Evolutionary conservation across 2,329 filamentous ascomycete species (phyloP), one percentile per base, ranked within the genome.

Genomic region (Botrytis cinerea): DNA sequence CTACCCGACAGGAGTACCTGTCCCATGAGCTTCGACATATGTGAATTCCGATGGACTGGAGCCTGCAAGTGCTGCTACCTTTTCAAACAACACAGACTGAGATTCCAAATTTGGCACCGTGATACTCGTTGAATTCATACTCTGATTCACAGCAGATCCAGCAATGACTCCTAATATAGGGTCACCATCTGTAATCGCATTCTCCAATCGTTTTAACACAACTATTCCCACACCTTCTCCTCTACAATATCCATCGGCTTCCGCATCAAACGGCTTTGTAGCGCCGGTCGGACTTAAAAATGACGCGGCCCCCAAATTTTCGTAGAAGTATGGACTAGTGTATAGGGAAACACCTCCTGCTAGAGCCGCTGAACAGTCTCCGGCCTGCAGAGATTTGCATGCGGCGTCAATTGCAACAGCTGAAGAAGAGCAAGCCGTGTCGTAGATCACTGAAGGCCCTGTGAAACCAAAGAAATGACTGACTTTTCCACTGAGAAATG

Each of bases 131-230:
- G 60, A 64, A 45, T 75, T 75, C 6, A 67, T 43, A 35, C 74
- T 74, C 38, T 77, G 76, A 73, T 89, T 89, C 46, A 86, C 83
- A 1, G 82, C 82, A 0, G 84, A 87, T 7, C 83, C 86, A 25
- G 86, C 83, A 72, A 90, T 87, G 28, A 89, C 83, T 14, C 85
- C 86, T 10, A 87, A 84, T 72, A 90, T 87, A 0, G 85, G 85
- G 78, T 92, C 88, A 28, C 87, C 87, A 75, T 89, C 87, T 25
- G 82, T 81, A 12, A 91, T 76, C 1, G 85, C 85, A 46, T n/a
- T 54, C 48, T 54, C 25, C 12, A 54, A 54, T 54, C 48, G 48
- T 54, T 54, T 54, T 25, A 54, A n/a, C 12, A 54, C 25, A 54
- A 54, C 48, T 4, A 54, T n/a, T n/a, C 48, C 48, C 5, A 54